Percentiles rank a stretch among this genome's conserved stretches.
These are phyloP conservation scores for Apiotrichum sp. DNA, from an alignment of 1,284 basidiomycete species.

Conservation along the genomic window DNA sequence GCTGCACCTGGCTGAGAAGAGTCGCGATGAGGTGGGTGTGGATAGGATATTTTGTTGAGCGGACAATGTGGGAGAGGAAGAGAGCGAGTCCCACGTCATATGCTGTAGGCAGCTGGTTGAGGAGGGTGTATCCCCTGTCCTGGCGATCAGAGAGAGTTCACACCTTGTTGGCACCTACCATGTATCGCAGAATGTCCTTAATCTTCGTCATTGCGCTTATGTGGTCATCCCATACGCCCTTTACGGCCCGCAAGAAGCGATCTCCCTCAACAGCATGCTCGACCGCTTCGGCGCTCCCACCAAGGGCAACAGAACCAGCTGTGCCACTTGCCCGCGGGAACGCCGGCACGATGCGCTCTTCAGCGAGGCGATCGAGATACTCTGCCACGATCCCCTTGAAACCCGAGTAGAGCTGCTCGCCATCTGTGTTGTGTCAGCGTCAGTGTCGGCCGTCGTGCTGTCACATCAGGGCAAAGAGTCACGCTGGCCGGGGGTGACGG, in stretches of 20 bases:
- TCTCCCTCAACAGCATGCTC: constrained; percentile 62
- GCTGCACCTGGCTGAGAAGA: constrained; percentile 77
- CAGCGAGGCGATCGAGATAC: constrained; percentile 76
- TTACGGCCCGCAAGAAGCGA: constrained; percentile 72
- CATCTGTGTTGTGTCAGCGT: constrained; percentile 43
- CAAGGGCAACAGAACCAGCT: constrained; percentile 28
- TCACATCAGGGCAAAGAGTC: too few relatives aligned
- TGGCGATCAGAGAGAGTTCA: constrained; percentile 39
- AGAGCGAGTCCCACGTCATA: constrained; percentile 77
- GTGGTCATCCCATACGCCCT: constrained; percentile 91
- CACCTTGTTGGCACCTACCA: constrained; percentile 57
- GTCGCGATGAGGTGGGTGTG: constrained; percentile 74
- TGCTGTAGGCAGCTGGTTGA: constrained; percentile 66
- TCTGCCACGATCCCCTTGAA: constrained; percentile 71
- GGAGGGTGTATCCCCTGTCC: constrained; percentile 80
- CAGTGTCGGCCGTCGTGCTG: not conserved
- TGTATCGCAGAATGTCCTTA: constrained; percentile 87
- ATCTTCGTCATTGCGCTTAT: constrained; percentile 82
- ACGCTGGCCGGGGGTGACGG: too few relatives aligned
- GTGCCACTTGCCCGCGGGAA: constrained; percentile 58
- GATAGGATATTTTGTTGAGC: constrained; percentile 60
- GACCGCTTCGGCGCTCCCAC: constrained; percentile 38
- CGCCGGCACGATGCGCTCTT: constrained; percentile 68
- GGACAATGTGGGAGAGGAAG: constrained; percentile 79
- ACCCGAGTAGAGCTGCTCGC: constrained; percentile 82